Conservation (phyloP, 768 basidiomycete genomes). For the Xerocomus potaroensis region DNA sequence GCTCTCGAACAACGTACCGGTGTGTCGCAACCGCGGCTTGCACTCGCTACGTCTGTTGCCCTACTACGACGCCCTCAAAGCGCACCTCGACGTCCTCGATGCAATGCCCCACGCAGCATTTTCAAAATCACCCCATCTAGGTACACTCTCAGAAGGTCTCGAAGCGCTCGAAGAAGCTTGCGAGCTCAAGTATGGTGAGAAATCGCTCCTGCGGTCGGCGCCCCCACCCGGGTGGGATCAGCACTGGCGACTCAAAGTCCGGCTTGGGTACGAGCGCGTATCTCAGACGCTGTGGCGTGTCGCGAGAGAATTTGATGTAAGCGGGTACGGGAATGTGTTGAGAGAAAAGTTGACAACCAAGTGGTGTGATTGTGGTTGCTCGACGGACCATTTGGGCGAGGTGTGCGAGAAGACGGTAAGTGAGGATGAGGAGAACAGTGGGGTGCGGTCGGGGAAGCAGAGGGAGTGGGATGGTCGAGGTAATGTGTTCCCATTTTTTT, state of each 20-base stretch:
- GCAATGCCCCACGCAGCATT: conserved; percentile 53
- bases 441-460: conserved; percentile 59
- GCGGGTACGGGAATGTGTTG: conserved; percentile 65
- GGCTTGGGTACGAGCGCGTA: conserved; percentile 60
- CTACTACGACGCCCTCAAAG: conserved; percentile 52
- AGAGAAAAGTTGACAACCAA: conserved; percentile 69
- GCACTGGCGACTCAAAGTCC: conserved; percentile 58
- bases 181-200: conserved; percentile 48
- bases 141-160: conserved; percentile 53
- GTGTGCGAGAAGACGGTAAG: conserved; percentile 71
- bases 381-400: conserved; percentile 72
- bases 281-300: conserved; percentile 66
- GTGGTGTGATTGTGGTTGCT: conserved; percentile 81
- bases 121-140: conserved; percentile 62
- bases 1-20: conserved; percentile 61
- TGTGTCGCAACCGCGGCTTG: conserved; percentile 61
- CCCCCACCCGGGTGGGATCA: conserved; percentile 44
- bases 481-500: conserved; percentile 5
- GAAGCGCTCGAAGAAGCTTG: conserved; percentile 65
- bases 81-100: conserved; percentile 60
- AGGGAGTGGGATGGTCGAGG: conserved; percentile 77
- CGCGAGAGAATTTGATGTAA: conserved; percentile 66
- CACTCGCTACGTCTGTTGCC: conserved; percentile 66
- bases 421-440: conserved; percentile 62
- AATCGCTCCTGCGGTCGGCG: conserved; percentile 27